phyloP scores from a whole-genome alignment of 768 basidiomycete genomes.

The Rhodotorula graminis region DNA sequence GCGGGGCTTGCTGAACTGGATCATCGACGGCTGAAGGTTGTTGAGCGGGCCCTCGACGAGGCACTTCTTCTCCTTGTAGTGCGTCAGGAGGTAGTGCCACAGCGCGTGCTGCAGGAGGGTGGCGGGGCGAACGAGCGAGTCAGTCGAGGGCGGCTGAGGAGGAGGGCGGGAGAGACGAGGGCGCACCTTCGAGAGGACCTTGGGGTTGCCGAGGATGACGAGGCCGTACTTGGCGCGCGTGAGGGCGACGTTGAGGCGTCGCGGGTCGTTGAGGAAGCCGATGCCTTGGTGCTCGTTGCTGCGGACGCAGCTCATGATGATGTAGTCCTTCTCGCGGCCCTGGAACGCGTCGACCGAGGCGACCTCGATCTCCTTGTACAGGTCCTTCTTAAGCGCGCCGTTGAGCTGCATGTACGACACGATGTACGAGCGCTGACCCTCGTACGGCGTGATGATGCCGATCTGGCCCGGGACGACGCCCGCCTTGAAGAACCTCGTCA shows the following conservation, averaged over 20 bases:
- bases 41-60: constrained; percentile 94
- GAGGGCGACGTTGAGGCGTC: constrained; percentile 91
- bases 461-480: constrained; percentile 93
- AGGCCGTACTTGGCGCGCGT: constrained; percentile 97
- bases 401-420: constrained; percentile 99
- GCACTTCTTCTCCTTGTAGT: constrained; percentile 91
- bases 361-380: constrained; percentile 99
- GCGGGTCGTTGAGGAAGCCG: constrained; percentile 96
- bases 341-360: constrained; percentile 99
- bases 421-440: constrained; percentile 95
- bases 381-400: constrained; percentile 96
- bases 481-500: constrained; percentile 99
- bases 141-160: not conserved
- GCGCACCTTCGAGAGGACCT: constrained; percentile 96
- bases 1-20: constrained; percentile 96
- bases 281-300: constrained; percentile 99
- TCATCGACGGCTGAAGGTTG: constrained; percentile 97
- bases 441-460: constrained; percentile 97
- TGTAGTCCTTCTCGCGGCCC: constrained; percentile 98
- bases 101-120: constrained; percentile 71
- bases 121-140: not conserved
- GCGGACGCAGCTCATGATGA: constrained; percentile 93
- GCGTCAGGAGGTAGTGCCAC: constrained; percentile 96
- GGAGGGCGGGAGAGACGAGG: constrained; percentile 15
- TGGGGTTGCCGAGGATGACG: constrained; percentile 99